phyloP scores from a whole-genome alignment of 2,329 filamentous ascomycete genomes.

The Pseudocercospora cruenta region DNA sequence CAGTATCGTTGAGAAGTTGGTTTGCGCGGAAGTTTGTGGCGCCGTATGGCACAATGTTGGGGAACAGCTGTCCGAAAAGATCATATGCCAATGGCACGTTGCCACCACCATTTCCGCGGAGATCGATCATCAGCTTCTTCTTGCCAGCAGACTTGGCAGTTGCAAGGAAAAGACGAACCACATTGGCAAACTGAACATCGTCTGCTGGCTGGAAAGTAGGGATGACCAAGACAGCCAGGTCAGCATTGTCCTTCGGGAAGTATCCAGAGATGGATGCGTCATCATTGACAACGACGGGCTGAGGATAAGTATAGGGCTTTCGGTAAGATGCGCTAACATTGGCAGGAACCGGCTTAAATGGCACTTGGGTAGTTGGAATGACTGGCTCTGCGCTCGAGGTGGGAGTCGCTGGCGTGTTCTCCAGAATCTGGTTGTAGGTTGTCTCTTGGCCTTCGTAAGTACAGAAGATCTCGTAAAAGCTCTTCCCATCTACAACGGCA shows the following conservation, averaged over 20 bases:
- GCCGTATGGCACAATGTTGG: conserved; percentile 51
- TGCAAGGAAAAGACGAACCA: conserved; percentile 51
- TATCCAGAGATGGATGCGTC: conserved; percentile 46
- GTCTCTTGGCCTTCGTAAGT: conserved; percentile 1
- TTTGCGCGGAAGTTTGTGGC: conserved; percentile 48
- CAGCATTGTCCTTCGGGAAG: conserved; percentile 48
- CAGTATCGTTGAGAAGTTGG: conserved; percentile 43
- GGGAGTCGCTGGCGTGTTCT: background rate
- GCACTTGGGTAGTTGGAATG: conserved; percentile 3
- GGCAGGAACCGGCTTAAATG: conserved; percentile 4
- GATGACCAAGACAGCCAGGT: conserved; percentile 53
- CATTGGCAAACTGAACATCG: conserved; percentile 42
- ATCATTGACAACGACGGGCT: conserved; percentile 7
- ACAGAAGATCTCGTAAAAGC: conserved; percentile 17
- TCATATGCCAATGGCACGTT: conserved; percentile 46
- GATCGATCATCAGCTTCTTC: conserved; percentile 66
- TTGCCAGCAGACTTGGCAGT: conserved; percentile 53
- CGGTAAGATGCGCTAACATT: background rate
- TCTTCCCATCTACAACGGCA: conserved; percentile 1
- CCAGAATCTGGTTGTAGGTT: background rate
- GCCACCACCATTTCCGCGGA: conserved; percentile 65
- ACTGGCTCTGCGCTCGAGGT: background rate
- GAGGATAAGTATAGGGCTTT: background rate
- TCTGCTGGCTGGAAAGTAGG: conserved; percentile 42
- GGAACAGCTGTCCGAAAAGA: conserved; percentile 60